Percentiles rank a stretch among this genome's conserved stretches.
Evolutionary conservation across 2,329 filamentous ascomycete genomes (phyloP).

Genomic region (Coleophoma eucalyptorum): DNA sequence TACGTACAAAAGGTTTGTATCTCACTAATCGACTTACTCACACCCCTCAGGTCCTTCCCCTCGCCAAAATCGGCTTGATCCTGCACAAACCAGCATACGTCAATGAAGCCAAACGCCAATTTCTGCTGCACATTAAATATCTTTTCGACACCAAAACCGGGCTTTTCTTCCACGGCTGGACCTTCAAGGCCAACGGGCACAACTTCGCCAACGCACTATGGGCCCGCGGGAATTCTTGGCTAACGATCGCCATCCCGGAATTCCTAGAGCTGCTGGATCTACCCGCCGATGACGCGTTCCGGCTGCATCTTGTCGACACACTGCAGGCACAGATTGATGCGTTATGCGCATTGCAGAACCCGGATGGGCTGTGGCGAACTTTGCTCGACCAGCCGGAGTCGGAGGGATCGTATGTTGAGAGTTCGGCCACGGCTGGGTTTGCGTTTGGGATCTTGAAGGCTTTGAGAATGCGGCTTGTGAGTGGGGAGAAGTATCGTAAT

Average conservation of each 20-base stretch:
- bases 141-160: constrained; percentile 69
- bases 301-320: constrained; percentile 55
- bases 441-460: constrained; percentile 77
- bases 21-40: too few species aligned
- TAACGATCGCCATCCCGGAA: constrained; percentile 76
- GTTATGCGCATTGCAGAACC: constrained; percentile 54
- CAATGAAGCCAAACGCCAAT: constrained; percentile 74
- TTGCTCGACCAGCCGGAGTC: constrained; percentile 63
- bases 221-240: constrained; percentile 63
- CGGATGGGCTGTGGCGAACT: constrained; percentile 69
- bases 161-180: constrained; percentile 81
- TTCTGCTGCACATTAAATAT: constrained; percentile 75
- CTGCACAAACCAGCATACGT: constrained; percentile 69
- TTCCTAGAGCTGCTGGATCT: constrained; percentile 69
- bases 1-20: too few species aligned
- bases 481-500: constrained; percentile 51
- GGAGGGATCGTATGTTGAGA: constrained; percentile 71
- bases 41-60: constrained; percentile 47
- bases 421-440: constrained; percentile 76
- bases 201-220: constrained; percentile 53
- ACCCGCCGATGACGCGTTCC: constrained; percentile 51
- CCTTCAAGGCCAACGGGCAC: constrained; percentile 59
- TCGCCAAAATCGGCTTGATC: constrained; percentile 74
- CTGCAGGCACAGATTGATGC: constrained; percentile 67
- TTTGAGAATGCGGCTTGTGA: constrained; percentile 64